Evolutionary conservation across 2,329 filamentous ascomycete genomes (phyloP).

Genomic region (Monosporascus sp.): DNA sequence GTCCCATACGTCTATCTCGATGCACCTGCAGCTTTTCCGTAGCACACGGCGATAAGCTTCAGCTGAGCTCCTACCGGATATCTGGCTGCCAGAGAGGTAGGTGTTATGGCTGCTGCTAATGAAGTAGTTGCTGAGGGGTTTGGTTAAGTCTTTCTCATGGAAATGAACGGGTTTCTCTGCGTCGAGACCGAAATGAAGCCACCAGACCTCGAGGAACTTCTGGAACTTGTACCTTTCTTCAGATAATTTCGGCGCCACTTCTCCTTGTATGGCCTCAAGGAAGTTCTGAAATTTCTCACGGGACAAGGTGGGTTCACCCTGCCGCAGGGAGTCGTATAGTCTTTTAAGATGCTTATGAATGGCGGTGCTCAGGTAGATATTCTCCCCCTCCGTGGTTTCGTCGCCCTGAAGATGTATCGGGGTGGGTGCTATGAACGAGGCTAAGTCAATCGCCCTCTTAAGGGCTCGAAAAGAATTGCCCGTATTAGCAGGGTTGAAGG

Average conservation of each 20-base stretch:
- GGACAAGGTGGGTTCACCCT: slow-evolving; percentile 26
- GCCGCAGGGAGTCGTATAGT: slow-evolving; percentile 42
- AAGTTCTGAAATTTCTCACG: slow-evolving; percentile 41
- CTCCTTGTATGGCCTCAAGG: slow-evolving; percentile 44
- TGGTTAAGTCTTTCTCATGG: slow-evolving; percentile 51
- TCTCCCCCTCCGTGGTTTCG: slow-evolving; percentile 9
- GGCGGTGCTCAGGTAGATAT: slow-evolving; percentile 39
- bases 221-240: slow-evolving; percentile 39
- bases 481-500: slow-evolving; percentile 20
- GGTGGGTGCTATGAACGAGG: slow-evolving; percentile 24
- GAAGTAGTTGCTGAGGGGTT: slow-evolving; percentile 81
- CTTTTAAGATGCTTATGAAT: slow-evolving; percentile 43
- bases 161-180: slow-evolving; percentile 37
- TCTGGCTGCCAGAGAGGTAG: slow-evolving; percentile 81
- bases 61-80: slow-evolving; percentile 69
- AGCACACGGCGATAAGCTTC: slow-evolving; percentile 72
- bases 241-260: slow-evolving; percentile 27
- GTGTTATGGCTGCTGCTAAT: slow-evolving; percentile 96
- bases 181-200: slow-evolving; percentile 35
- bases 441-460: slow-evolving; percentile 25
- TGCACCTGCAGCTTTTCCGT: slow-evolving; percentile 73
- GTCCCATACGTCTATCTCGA: slow-evolving; percentile 95
- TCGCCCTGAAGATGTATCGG: slow-evolving; percentile 21
- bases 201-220: slow-evolving; percentile 47
- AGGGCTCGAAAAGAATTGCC: slow-evolving; percentile 24